Evolutionary conservation across 108 stramenopile species (phyloP).

Genomic region (Cyclotella choctawhatcheeana): DNA sequence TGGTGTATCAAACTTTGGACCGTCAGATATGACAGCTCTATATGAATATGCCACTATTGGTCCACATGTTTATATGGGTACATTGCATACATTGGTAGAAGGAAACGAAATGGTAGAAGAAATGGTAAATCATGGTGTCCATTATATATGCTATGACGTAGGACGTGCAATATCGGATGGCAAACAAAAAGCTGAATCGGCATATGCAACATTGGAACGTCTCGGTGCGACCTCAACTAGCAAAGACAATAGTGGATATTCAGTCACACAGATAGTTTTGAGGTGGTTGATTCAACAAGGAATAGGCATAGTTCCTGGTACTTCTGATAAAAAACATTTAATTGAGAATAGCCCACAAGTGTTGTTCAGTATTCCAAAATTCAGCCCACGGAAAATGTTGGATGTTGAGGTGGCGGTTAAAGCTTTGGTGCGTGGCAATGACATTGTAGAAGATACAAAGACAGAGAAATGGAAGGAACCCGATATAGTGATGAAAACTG

Average conservation of each 20-base stretch:
- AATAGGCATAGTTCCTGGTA: conserved; percentile 60
- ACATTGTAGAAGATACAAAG: conserved; percentile 38
- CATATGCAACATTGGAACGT: conserved; percentile 30
- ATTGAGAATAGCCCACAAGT: conserved; percentile 35
- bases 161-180: conserved; percentile 50
- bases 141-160: conserved; percentile 69
- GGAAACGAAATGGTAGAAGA: conserved; percentile 66
- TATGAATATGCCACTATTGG: conserved; percentile 45
- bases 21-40: conserved; percentile 59
- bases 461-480: neutral
- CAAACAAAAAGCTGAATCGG: conserved; percentile 27
- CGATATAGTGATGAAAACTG: neutral
- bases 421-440: conserved; percentile 55
- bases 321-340: conserved; percentile 31
- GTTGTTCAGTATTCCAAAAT: conserved; percentile 28
- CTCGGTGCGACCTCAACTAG: conserved; percentile 32
- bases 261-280: conserved; percentile 34
- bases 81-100: conserved; percentile 67
- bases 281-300: conserved; percentile 42
- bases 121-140: conserved; percentile 62
- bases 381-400: conserved; percentile 27
- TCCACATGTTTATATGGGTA: conserved; percentile 74
- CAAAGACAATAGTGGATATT: conserved; percentile 30
- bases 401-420: conserved; percentile 47
- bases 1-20: conserved; percentile 86